Conservation (phyloP, 768 basidiomycete species). For the Terana coerulea region DNA sequence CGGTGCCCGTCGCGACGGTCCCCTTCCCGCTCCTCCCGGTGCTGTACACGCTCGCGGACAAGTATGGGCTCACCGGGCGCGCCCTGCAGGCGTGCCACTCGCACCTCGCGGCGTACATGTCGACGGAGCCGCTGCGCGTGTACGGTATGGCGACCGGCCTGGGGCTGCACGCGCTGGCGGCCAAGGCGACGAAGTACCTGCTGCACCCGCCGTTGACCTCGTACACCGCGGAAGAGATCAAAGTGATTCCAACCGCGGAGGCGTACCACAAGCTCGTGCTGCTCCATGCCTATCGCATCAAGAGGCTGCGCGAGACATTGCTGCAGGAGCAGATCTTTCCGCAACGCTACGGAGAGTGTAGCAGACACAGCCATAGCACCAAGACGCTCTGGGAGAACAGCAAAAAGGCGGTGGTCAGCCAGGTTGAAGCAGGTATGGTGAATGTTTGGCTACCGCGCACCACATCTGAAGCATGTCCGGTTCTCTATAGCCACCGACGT, state of each 20-base stretch:
- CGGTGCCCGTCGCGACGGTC: slow-evolving; percentile 35
- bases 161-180: slow-evolving; percentile 44
- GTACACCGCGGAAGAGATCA: slow-evolving; percentile 49
- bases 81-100: slow-evolving; percentile 40
- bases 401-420: slow-evolving; percentile 40
- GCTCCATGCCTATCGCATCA: slow-evolving; percentile 55
- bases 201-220: slow-evolving; percentile 48
- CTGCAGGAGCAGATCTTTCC: slow-evolving; percentile 65
- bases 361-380: slow-evolving; percentile 44
- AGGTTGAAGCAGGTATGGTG: slow-evolving; percentile 50
- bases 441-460: not conserved
- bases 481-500: slow-evolving; percentile 56
- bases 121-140: slow-evolving; percentile 49
- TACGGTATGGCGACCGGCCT: slow-evolving; percentile 52
- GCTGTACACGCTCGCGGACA: slow-evolving; percentile 59
- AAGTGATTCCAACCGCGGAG: slow-evolving; percentile 48
- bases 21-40: slow-evolving; percentile 61
- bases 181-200: slow-evolving; percentile 55
- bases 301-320: slow-evolving; percentile 47
- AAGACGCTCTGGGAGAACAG: slow-evolving; percentile 47
- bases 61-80: slow-evolving; percentile 52
- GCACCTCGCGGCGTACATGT: slow-evolving; percentile 54
- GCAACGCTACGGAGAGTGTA: slow-evolving; percentile 64
- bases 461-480: not conserved
- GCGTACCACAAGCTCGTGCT: slow-evolving; percentile 63